phyloP scores from a whole-genome alignment of 1,139 yeast genomes.

The Kodamaea anthophila region DNA sequence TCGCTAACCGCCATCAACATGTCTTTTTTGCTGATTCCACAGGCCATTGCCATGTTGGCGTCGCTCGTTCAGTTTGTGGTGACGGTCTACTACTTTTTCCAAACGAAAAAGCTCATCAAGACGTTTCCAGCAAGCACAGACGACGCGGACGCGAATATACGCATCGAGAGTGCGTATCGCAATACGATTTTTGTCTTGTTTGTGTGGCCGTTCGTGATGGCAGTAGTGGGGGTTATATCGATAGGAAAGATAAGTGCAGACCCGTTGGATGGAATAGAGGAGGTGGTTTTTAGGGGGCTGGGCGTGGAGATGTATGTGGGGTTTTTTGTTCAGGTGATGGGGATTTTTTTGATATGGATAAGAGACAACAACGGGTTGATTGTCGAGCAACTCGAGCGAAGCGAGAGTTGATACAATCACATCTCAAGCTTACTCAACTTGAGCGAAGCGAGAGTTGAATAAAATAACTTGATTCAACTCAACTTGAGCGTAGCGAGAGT shows the following conservation, averaged over 20 bases:
- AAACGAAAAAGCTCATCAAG: conserved; percentile 24
- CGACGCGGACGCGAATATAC: conserved; percentile 16
- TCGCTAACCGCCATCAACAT: not conserved
- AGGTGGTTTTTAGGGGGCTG: not conserved
- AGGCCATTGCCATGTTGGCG: too few species aligned
- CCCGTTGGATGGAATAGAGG: not conserved
- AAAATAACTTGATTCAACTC: too few species aligned
- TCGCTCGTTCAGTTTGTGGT: conserved; percentile 15
- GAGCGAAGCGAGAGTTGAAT: too few species aligned
- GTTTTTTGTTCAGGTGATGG: conserved; percentile 15
- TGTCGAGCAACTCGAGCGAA: too few species aligned
- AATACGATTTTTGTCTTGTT: conserved; percentile 25
- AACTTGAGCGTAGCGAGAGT: too few species aligned
- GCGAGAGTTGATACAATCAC: too few species aligned
- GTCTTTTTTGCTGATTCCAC: not conserved
- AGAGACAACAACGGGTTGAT: conserved; percentile 30
- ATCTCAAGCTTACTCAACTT: too few species aligned
- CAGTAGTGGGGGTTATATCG: not conserved
- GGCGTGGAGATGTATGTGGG: conserved; percentile 4
- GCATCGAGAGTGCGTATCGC: conserved; percentile 22
- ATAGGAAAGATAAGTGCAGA: too few species aligned
- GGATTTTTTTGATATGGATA: conserved; percentile 31
- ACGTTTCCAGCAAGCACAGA: conserved; percentile 27
- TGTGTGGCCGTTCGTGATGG: conserved; percentile 15
- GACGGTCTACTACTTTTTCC: conserved; percentile 19